Conservation (phyloP, 139 green algal species). For the Coccomyxa sp. region DNA sequence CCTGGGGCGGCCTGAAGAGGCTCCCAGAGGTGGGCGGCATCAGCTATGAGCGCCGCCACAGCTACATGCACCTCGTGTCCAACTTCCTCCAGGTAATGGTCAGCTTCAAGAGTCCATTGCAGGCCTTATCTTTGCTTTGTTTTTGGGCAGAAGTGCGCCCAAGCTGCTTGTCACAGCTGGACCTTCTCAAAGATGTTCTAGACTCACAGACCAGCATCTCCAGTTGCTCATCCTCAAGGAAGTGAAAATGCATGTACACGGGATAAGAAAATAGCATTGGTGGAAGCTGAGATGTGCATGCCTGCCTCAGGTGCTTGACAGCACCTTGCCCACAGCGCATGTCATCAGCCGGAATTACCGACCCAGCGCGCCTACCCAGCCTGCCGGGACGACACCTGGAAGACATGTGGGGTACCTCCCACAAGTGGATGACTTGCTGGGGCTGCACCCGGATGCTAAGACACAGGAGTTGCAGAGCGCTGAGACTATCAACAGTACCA, state of each 20-base stretch:
- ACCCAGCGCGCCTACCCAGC: not conserved
- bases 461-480: too few relatives aligned
- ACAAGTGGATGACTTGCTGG: not conserved
- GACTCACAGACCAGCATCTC: not conserved
- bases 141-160: too few relatives aligned
- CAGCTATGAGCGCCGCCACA: not conserved
- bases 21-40: slow-evolving; percentile 26
- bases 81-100: not conserved
- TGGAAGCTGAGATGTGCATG: too few relatives aligned
- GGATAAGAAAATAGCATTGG: too few relatives aligned
- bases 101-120: too few relatives aligned
- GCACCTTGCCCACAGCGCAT: not conserved
- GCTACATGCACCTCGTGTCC: slow-evolving; percentile 1
- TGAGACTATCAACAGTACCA: not conserved
- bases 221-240: not conserved
- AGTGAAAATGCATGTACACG: not conserved
- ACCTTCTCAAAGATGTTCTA: not conserved
- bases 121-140: too few relatives aligned
- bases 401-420: not conserved
- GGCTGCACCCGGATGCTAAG: not conserved
- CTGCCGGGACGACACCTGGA: not conserved
- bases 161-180: not conserved
- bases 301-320: slow-evolving; percentile 1
- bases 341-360: not conserved
- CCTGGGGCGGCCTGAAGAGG: slow-evolving; percentile 23